Evolutionary conservation across 1,284 basidiomycete species (phyloP), one percentile per base, ranked within the genome.

Genomic region (Gomphus bonarii): DNA sequence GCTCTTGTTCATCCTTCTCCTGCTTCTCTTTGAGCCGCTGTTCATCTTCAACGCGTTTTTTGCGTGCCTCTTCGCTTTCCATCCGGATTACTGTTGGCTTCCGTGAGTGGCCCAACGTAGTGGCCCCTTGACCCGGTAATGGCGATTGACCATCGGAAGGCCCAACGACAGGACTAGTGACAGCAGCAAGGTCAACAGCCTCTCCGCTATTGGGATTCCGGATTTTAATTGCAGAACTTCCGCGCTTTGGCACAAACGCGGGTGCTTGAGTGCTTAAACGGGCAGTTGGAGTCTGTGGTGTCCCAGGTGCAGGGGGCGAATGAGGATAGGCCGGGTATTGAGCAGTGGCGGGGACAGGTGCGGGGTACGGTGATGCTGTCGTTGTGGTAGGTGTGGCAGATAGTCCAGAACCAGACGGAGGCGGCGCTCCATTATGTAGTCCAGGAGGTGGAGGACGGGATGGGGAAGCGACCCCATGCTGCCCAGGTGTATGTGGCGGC

Each of bases 221-320:
- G 38, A 82, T 69, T 61, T 78, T 79, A 55, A 69, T 69, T 18
- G 64, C 58, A 18, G 67, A 57, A 25, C 70, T 65, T 56, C 22
- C 50, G 8, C 59, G 60, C 42, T 67, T 66, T 6, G 86, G 85
- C 14, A 86, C 79, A 65, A 88, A 88, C 1, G 83, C 65, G 58
- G 68, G 76, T 0, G 85, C 85, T 63, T 75, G 75, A 8, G 78
- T 77, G 65, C 82, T 86, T 55, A 88, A 72, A 10, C 77, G 72
- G 52, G 67, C 62, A 16, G 63, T 56, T 0, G 67, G 68, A 31
- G 69, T 54, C 20, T 76, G 73, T 35, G 71, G 71, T 12, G 73
- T 70, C n/a, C 72, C 72, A 47, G 73, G 73, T 20, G 69, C 63
- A 35, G 68, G 68, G 47, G 65, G 67, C 14, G 57, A 48, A 47